Conservation (phyloP, 192 early-diverging fungal genomes). For the Lunasporangiospora selenospora region DNA sequence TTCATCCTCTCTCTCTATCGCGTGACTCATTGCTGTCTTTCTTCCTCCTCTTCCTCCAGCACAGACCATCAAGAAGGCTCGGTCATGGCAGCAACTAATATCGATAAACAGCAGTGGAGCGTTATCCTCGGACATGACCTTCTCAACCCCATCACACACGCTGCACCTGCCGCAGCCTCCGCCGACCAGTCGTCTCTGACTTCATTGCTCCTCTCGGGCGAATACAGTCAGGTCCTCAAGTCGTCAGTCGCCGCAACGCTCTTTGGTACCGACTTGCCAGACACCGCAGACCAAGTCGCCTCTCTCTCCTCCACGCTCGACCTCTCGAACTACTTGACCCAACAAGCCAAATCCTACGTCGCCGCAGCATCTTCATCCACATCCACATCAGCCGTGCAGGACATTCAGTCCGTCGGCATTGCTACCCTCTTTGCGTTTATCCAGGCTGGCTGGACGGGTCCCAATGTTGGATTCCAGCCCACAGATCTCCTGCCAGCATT, state of each 20-base stretch:
- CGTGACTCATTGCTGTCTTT: too few species aligned
- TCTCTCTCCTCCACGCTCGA: constrained; percentile 44
- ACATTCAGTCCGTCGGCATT: constrained; percentile 65
- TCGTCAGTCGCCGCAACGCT: constrained; percentile 49
- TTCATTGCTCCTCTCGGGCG: constrained; percentile 47
- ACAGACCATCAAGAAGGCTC: too few species aligned
- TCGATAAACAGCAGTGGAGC: constrained; percentile 44
- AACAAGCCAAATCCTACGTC: constrained; percentile 49
- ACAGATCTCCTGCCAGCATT: constrained; percentile 63
- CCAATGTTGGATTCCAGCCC: constrained; percentile 66
- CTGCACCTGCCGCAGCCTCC: constrained; percentile 3
- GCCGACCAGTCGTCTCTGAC: constrained; percentile 13
- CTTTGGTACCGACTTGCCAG: constrained; percentile 57
- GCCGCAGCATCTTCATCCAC: background rate
- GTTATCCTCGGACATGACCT: constrained; percentile 34
- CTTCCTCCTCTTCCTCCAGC: background rate
- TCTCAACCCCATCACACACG: constrained; percentile 2
- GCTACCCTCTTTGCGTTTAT: constrained; percentile 83
- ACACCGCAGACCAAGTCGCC: constrained; percentile 11
- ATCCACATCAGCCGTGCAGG: constrained; percentile 25
- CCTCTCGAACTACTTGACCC: constrained; percentile 46
- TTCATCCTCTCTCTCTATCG: too few species aligned
- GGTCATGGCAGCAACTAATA: constrained; percentile 3
- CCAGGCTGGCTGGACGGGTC: constrained; percentile 92
- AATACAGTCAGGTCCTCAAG: constrained; percentile 59